A percentile compares a stretch with the other conserved stretches of the same genome.
Conservation (phyloP, 2,329 filamentous ascomycete species). For the Fusarium tricinctum region DNA sequence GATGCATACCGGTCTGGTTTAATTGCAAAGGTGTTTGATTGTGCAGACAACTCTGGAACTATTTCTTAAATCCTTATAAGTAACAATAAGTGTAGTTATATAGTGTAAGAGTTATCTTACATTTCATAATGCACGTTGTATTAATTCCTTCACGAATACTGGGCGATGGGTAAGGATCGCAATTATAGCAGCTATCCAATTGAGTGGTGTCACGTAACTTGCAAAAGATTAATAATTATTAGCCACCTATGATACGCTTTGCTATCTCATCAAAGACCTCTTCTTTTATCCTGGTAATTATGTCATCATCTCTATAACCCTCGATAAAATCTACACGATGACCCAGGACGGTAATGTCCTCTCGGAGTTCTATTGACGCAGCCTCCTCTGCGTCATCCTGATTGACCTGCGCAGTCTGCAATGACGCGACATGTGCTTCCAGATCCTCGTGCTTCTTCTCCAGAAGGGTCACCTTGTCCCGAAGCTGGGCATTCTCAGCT, state of each 20-base stretch:
- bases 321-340: slow-evolving; percentile 15
- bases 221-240: neutral
- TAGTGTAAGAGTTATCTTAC: too few relatives aligned
- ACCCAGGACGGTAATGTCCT: slow-evolving; percentile 16
- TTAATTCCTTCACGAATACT: too few relatives aligned
- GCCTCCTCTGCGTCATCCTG: slow-evolving; percentile 14
- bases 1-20: too few relatives aligned
- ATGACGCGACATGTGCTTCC: neutral
- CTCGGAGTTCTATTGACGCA: slow-evolving; percentile 20
- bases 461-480: slow-evolving; percentile 2
- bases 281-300: slow-evolving; percentile 12
- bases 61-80: too few relatives aligned
- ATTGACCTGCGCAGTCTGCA: neutral
- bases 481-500: slow-evolving; percentile 9
- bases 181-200: too few relatives aligned
- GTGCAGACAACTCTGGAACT: too few relatives aligned
- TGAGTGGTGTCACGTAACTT: too few relatives aligned
- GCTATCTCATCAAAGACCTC: slow-evolving; percentile 24
- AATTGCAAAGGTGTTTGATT: too few relatives aligned
- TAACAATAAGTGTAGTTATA: too few relatives aligned
- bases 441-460: slow-evolving; percentile 11
- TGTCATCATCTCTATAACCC: slow-evolving; percentile 5
- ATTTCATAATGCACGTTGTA: too few relatives aligned
- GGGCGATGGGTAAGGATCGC: too few relatives aligned
- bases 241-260: slow-evolving; percentile 13